Conservation (phyloP, 768 basidiomycete species). For the Boletus barrowsii region DNA sequence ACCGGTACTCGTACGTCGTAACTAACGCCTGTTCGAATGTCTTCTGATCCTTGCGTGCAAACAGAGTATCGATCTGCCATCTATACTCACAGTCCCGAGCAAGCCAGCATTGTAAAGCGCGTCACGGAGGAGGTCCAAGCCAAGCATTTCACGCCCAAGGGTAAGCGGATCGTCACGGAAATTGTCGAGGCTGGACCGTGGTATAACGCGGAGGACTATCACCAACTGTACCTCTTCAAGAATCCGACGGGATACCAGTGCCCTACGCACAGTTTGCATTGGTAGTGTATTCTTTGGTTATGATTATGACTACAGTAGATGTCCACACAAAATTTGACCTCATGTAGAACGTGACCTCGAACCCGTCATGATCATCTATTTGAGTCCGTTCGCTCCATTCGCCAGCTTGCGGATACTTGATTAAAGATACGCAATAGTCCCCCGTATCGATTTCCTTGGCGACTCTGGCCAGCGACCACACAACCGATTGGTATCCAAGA, state of each 20-base stretch:
- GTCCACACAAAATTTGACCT: no score
- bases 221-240: conserved; percentile 75
- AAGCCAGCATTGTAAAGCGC: conserved; percentile 64
- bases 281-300: conserved; percentile 42
- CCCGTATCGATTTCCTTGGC: no score
- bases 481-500: no score
- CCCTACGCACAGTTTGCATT: conserved; percentile 81
- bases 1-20: conserved; percentile 65
- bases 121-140: conserved; percentile 82
- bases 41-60: neutral
- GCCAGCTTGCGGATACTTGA: no score
- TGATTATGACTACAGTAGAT: no score
- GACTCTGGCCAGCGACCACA: no score
- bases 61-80: conserved; percentile 93
- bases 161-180: conserved; percentile 73
- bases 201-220: conserved; percentile 83
- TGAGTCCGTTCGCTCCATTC: no score
- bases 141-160: conserved; percentile 74
- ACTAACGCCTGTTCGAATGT: neutral
- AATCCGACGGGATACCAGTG: conserved; percentile 92
- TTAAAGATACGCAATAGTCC: no score
- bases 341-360: no score
- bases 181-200: conserved; percentile 69
- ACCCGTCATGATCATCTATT: no score
- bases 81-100: conserved; percentile 74